These are phyloP conservation scores for Fraxinus floribunda DNA, from an alignment of 305 asterid genomes.

Conservation along the genomic window DNA sequence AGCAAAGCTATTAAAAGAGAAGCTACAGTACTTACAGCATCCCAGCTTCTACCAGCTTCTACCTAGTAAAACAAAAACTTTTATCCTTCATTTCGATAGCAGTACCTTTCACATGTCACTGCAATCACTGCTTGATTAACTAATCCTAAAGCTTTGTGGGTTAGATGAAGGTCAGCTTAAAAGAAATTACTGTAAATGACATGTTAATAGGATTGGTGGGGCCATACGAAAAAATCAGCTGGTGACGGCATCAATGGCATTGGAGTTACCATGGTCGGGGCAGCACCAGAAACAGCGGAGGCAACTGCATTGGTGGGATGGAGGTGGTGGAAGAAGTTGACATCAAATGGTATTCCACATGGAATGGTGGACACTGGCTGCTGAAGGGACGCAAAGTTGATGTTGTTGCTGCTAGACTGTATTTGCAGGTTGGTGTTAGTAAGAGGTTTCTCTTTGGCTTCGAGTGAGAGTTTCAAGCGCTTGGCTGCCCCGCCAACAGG, in stretches of 20 bases:
- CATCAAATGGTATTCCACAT: slow-evolving; percentile 58
- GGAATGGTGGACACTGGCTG: slow-evolving; percentile 55
- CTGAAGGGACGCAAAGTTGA: slow-evolving; percentile 46
- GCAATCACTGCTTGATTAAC: slow-evolving; percentile 15
- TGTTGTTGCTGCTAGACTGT: slow-evolving; percentile 37
- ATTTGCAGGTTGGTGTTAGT: slow-evolving; percentile 25
- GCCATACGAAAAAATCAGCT: slow-evolving; percentile 75
- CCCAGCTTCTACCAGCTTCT: slow-evolving; percentile 44
- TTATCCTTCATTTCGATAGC: slow-evolving; percentile 18
- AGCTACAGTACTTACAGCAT: slow-evolving; percentile 39
- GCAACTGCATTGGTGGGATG: slow-evolving; percentile 26
- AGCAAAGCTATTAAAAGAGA: slow-evolving; percentile 15
- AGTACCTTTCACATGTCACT: slow-evolving; percentile 10
- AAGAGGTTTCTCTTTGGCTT: slow-evolving; percentile 48
- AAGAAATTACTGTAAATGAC: slow-evolving; percentile 18
- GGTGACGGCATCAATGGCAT: slow-evolving; percentile 49
- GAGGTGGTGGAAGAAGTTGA: slow-evolving; percentile 59
- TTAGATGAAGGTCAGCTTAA: slow-evolving; percentile 41
- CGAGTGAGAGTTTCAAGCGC: slow-evolving; percentile 68
- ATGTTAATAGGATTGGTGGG: slow-evolving; percentile 64
- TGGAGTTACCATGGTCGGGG: slow-evolving; percentile 38
- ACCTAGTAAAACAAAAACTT: slow-evolving; percentile 29
- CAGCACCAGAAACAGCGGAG: slow-evolving; percentile 20
- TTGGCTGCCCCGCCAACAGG: slow-evolving; percentile 88
- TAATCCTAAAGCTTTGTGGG: slow-evolving; percentile 30